Conservation (phyloP, 202 grass and related monocot species). For the Eragrostis tef region DNA sequence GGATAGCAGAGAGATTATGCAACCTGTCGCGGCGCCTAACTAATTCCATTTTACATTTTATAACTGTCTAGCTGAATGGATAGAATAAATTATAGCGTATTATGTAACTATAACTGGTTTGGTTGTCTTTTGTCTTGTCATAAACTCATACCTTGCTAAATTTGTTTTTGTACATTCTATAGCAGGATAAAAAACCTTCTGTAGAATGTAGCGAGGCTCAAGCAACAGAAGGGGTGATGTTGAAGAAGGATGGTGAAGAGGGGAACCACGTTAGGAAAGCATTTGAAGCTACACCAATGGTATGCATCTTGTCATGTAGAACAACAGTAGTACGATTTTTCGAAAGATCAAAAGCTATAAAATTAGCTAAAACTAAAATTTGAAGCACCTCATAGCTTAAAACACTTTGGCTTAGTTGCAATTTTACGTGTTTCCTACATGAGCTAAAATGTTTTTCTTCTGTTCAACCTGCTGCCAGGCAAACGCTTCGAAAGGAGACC, state of each 20-base stretch:
- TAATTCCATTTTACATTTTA: too few relatives aligned
- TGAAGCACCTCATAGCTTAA: constrained; percentile 5
- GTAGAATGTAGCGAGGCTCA: constrained; percentile 37
- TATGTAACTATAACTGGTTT: not conserved
- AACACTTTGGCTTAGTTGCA: constrained; percentile 22
- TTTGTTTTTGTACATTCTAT: constrained; percentile 23
- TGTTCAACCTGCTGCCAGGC: constrained; percentile 44
- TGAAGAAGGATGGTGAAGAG: constrained; percentile 54
- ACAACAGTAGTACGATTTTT: too few relatives aligned
- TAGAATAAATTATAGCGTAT: constrained; percentile 31
- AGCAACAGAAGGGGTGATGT: constrained; percentile 33
- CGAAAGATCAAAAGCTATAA: too few relatives aligned
- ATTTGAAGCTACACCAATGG: constrained; percentile 43
- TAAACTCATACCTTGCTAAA: too few relatives aligned
- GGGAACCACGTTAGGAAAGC: constrained; percentile 43
- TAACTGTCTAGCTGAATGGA: not conserved
- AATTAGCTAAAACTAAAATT: too few relatives aligned
- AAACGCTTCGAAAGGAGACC: constrained; percentile 38
- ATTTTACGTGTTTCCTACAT: constrained; percentile 11
- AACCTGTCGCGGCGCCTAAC: constrained; percentile 7
- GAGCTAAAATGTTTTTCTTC: constrained; percentile 28
- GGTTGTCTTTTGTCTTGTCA: too few relatives aligned
- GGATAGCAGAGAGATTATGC: constrained; percentile 21
- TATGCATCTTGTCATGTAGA: constrained; percentile 35
- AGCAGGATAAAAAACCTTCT: constrained; percentile 42